These are phyloP conservation scores for Isoetes engelmannii DNA, from an alignment of 83 land plant genomes.

Conservation along the genomic window DNA sequence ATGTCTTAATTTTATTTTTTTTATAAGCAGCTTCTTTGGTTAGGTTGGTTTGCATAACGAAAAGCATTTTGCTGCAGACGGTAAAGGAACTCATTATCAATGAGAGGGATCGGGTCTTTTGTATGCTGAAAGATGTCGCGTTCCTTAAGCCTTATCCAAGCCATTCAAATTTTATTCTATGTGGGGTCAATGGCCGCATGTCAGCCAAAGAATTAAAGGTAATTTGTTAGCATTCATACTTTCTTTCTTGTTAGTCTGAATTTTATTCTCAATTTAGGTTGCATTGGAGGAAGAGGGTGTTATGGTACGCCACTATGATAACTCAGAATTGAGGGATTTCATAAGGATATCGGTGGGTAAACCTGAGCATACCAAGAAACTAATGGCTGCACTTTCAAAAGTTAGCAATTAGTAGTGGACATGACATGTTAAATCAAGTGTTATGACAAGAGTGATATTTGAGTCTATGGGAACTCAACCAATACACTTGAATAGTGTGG, in stretches of 20 bases:
- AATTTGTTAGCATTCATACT: not conserved
- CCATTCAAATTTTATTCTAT: conserved; percentile 89
- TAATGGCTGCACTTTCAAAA: conserved; percentile 53
- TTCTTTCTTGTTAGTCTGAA: not conserved
- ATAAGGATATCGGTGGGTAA: conserved; percentile 90
- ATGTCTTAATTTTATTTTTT: not conserved
- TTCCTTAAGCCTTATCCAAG: conserved; percentile 85
- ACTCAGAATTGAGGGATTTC: conserved; percentile 68
- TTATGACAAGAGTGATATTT: not conserved
- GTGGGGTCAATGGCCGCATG: conserved; percentile 67
- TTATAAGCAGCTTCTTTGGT: not conserved
- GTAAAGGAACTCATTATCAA: conserved; percentile 71
- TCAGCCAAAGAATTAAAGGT: conserved; percentile 93
- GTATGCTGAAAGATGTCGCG: conserved; percentile 61
- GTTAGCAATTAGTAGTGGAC: not conserved
- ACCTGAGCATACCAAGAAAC: conserved; percentile 88
- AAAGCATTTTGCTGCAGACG: conserved; percentile 32
- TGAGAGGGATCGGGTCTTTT: conserved; percentile 73
- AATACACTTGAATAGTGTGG: too few relatives aligned
- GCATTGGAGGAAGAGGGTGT: conserved; percentile 74
- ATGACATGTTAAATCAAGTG: not conserved
- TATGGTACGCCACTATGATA: conserved; percentile 91
- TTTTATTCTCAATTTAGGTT: conserved; percentile 35
- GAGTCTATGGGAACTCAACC: not conserved
- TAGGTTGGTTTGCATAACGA: not conserved